Base-by-base conservation (phyloP, 2,329 filamentous ascomycete species). In the Calonectria pseudoturangicola region DNA sequence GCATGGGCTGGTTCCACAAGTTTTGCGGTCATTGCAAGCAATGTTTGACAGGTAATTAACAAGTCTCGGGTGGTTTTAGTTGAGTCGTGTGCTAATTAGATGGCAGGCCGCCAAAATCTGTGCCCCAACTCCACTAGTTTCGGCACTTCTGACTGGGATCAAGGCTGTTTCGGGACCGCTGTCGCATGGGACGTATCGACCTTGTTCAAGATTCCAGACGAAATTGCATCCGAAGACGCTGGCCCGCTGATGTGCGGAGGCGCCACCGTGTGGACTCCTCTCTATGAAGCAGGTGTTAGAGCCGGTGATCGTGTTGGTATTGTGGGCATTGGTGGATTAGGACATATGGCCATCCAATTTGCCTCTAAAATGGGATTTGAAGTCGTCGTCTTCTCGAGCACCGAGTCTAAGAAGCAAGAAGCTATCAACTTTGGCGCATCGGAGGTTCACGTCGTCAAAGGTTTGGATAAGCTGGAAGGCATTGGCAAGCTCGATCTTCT, bases 351-450 rank as follows among this genome's bases (percentile, higher is more conserved):
- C 8, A 92, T 94, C 73, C 91, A 93, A 80, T 93, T 92, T 78
- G 92, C 92, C 0, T 84, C 88, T 27, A 92, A 92, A 84, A 92
- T 93, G 90, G 92, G 92, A 30, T 66, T 71, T 6, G 75, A 80
- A 18, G 75, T 77, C 3, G 74, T 81, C 1, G 81, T 80, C 9
- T 78, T 81, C 18, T 79, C 77, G 0, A 76, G 73, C 66, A 76
- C 78, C 3, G 79, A 79, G n/a, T 70, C 69, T 4, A 81, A 81
- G 72, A 72, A 75, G 16, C 71, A 80, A n/a, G 74, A 80, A 65
- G 79, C 79, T 0, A 51, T 77, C 50, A 71, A 75, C 1, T 79
- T 80, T 30, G 79, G 79, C 12, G 79, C 79, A 4, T 65, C 73
- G 3, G 77, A 81, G 47, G 79, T 77, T 48, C 68, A 75, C 21